A percentile compares a stretch with the other conserved stretches of the same genome.
These are phyloP conservation scores for Hanseniaspora meyeri DNA, from an alignment of 805 yeast species.

Conservation along the genomic window DNA sequence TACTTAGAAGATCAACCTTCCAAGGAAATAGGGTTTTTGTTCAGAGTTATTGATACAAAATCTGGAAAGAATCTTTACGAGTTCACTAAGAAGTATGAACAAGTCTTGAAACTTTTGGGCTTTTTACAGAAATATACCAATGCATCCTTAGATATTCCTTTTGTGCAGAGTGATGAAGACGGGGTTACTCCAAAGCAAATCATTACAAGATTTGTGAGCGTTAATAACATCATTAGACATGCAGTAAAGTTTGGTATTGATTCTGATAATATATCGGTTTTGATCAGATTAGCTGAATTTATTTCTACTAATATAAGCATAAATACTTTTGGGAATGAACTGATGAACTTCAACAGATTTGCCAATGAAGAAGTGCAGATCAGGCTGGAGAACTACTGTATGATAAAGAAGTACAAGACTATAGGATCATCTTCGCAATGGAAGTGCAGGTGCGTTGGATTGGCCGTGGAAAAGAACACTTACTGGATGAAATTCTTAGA, in stretches of 20 bases:
- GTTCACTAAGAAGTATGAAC: constrained; percentile 50
- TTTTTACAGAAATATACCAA: constrained; percentile 45
- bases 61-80: constrained; percentile 61
- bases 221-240: constrained; percentile 49
- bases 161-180: constrained; percentile 49
- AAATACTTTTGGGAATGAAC: constrained; percentile 29
- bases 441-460: constrained; percentile 58
- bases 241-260: constrained; percentile 46
- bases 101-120: constrained; percentile 42
- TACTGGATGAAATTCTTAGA: constrained; percentile 43
- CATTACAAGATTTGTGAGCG: constrained; percentile 42
- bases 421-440: constrained; percentile 48
- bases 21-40: constrained; percentile 32
- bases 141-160: constrained; percentile 36
- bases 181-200: constrained; percentile 53
- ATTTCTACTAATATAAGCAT: constrained; percentile 57
- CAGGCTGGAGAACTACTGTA: constrained; percentile 49
- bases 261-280: constrained; percentile 38
- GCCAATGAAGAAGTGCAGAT: constrained; percentile 34
- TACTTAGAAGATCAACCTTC: constrained; percentile 32
- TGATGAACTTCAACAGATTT: constrained; percentile 25
- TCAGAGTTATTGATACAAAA: constrained; percentile 52
- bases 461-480: constrained; percentile 37
- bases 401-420: constrained; percentile 44
- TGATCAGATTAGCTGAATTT: constrained; percentile 43